Percentiles rank a stretch among this genome's conserved stretches.
These are phyloP conservation scores for Antrodiella citrinella DNA, from an alignment of 768 basidiomycete genomes.

Conservation along the genomic window DNA sequence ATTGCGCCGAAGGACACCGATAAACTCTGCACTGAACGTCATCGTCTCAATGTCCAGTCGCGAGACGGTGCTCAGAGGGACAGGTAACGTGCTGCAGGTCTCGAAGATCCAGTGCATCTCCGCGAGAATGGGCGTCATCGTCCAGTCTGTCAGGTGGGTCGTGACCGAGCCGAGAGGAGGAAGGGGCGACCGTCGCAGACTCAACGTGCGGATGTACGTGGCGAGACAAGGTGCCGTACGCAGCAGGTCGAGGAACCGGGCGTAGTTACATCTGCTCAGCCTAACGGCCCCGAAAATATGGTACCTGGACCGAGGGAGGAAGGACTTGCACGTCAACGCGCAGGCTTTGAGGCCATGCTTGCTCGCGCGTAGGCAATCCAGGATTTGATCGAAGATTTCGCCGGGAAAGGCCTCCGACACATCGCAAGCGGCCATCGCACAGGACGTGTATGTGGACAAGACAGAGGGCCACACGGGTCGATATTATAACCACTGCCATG, in stretches of 20 bases:
- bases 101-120: not conserved
- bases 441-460: too few relatives aligned
- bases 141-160: not conserved
- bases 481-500: too few relatives aligned
- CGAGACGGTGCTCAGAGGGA: not conserved
- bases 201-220: constrained; percentile 10
- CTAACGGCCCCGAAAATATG: constrained; percentile 10
- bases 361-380: constrained; percentile 15
- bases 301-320: constrained; percentile 11
- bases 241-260: constrained; percentile 2
- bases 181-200: not conserved
- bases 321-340: constrained; percentile 10
- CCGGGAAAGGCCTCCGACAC: constrained; percentile 9
- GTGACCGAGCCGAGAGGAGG: not conserved
- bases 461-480: too few relatives aligned
- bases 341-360: constrained; percentile 8
- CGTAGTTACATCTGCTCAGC: constrained; percentile 2
- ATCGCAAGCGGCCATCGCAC: too few relatives aligned
- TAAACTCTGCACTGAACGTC: not conserved
- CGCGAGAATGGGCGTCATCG: not conserved
- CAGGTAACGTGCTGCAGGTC: not conserved
- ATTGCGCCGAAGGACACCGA: not conserved
- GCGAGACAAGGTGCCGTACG: constrained; percentile 7
- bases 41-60: not conserved
- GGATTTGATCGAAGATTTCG: constrained; percentile 15